Percentiles rank a stretch among this genome's conserved stretches.
Evolutionary conservation across 306 rosid genomes (phyloP).

Genomic region (Quercus robur): DNA sequence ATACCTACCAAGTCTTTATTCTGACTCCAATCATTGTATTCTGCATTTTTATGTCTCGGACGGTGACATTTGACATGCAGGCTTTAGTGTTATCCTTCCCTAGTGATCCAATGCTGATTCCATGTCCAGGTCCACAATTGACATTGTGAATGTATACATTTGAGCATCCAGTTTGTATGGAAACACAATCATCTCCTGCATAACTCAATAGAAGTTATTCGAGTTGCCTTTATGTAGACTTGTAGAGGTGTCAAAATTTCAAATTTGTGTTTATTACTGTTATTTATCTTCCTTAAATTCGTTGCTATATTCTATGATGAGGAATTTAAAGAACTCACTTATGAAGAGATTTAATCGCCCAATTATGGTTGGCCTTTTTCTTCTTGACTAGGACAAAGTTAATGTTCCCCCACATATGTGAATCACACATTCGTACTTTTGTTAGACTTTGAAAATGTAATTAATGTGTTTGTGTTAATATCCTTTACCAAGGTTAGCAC

Average conservation of each 20-base stretch:
- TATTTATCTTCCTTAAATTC: neutral
- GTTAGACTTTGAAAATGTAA: too few relatives aligned
- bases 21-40: conserved; percentile 68
- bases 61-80: conserved; percentile 76
- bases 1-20: conserved; percentile 93
- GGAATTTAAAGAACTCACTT: too few relatives aligned
- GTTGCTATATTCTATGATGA: too few relatives aligned
- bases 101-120: conserved; percentile 69
- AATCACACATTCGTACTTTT: too few relatives aligned
- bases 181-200: conserved; percentile 78
- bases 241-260: neutral
- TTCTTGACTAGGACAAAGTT: too few relatives aligned
- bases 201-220: too few relatives aligned
- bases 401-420: too few relatives aligned
- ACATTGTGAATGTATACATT: conserved; percentile 53
- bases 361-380: too few relatives aligned
- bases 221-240: too few relatives aligned
- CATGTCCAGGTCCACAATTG: conserved; percentile 84
- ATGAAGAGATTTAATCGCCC: too few relatives aligned
- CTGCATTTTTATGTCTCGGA: conserved; percentile 51
- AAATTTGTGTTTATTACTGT: neutral
- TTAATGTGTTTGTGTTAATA: too few relatives aligned
- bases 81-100: conserved; percentile 72
- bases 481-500: too few relatives aligned
- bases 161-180: conserved; percentile 77